These are phyloP conservation scores for Babesia divergens DNA, from an alignment of 169 alveolate genomes.

Conservation along the genomic window DNA sequence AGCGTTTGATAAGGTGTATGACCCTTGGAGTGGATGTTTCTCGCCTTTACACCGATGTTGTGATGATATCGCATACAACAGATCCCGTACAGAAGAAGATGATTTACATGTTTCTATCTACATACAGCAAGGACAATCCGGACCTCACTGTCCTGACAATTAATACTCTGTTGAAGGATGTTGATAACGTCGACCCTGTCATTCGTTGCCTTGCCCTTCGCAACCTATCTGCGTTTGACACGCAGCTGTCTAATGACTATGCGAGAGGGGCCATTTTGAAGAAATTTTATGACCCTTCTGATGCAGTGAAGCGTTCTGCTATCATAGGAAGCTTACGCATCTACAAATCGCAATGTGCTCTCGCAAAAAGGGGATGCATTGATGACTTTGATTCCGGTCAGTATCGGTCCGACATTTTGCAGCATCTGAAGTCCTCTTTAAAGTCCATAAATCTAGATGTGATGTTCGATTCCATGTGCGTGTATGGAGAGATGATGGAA, in stretches of 20 bases:
- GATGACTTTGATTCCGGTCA: conserved; percentile 1
- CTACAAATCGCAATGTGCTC: conserved; percentile 38
- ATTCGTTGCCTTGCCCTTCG: conserved; percentile 97
- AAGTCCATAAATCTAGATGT: conserved; percentile 52
- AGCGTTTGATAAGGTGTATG: conserved; percentile 86
- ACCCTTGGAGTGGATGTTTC: conserved; percentile 96
- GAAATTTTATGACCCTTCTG: conserved; percentile 56
- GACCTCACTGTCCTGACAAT: conserved; percentile 96
- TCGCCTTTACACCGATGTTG: conserved; percentile 94
- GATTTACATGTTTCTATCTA: conserved; percentile 93
- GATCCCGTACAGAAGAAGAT: conserved; percentile 98
- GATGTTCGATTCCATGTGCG: conserved; percentile 59
- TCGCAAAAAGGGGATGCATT: neutral
- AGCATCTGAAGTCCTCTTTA: conserved; percentile 32
- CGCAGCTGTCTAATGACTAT: conserved; percentile 70
- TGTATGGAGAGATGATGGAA: conserved; percentile 32
- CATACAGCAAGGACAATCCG: conserved; percentile 89
- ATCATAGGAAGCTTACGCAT: conserved; percentile 52
- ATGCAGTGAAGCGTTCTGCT: conserved; percentile 58
- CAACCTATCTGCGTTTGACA: conserved; percentile 90
- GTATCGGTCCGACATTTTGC: conserved; percentile 8
- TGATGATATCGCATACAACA: conserved; percentile 92
- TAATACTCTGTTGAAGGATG: conserved; percentile 95
- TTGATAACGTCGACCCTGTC: conserved; percentile 93
- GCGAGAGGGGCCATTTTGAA: conserved; percentile 35